A percentile compares a stretch with the other conserved stretches of the same genome.
phyloP scores from a whole-genome alignment of 2,329 filamentous ascomycete species.

The Cercospora sp. region DNA sequence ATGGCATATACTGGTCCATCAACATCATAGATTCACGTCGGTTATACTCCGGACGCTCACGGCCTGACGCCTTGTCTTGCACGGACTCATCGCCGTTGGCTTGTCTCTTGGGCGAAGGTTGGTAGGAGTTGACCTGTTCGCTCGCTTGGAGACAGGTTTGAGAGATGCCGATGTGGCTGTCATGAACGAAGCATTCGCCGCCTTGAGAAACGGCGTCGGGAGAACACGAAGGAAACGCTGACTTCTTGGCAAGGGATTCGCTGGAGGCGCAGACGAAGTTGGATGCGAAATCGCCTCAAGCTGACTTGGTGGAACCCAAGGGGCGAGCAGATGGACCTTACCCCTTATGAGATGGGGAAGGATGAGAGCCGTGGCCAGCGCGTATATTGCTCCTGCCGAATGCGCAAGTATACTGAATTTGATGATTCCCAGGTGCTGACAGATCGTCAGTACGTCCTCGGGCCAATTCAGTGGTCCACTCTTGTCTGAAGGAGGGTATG shows the following conservation, averaged over 20 bases:
- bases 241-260: constrained; percentile 83
- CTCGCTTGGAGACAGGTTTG: constrained; percentile 37
- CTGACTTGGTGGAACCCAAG: constrained; percentile 96
- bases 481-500: constrained; percentile 76
- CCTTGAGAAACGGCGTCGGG: constrained; percentile 86
- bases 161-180: constrained; percentile 70
- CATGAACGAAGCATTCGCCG: constrained; percentile 95
- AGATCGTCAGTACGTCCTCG: constrained; percentile 90
- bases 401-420: constrained; percentile 97
- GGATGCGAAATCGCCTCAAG: constrained; percentile 68
- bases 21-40: constrained; percentile 51
- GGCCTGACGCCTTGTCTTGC: constrained; percentile 29
- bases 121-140: constrained; percentile 18
- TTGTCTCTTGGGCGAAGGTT: constrained; percentile 23
- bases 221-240: constrained; percentile 88
- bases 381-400: constrained; percentile 97
- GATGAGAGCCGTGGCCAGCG: constrained; percentile 86
- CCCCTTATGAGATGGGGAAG: constrained; percentile 96
- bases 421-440: constrained; percentile 84
- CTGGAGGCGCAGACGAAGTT: constrained; percentile 61
- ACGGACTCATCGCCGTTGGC: constrained; percentile 22
- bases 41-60: constrained; percentile 35
- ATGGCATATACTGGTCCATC: constrained; percentile 52
- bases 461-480: constrained; percentile 88
- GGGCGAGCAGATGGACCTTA: constrained; percentile 88